Conservation (phyloP, 345 rosid species). For the Hibiscus mutabilis region DNA sequence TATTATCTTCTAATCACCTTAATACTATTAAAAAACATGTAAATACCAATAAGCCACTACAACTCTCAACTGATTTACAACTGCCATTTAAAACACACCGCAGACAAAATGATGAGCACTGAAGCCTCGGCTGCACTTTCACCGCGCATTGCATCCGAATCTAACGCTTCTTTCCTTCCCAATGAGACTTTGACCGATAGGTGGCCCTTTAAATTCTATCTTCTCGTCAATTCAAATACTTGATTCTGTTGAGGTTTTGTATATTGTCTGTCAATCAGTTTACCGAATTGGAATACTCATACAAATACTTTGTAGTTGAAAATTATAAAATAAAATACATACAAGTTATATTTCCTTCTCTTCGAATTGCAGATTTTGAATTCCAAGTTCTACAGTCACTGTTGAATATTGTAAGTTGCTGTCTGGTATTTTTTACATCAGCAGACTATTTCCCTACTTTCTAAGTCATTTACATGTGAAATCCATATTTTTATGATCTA, state of each 20-base stretch:
- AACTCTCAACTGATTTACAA: neutral
- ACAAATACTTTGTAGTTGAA: neutral
- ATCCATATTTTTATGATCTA: slow-evolving; percentile 7
- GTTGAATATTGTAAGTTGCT: neutral
- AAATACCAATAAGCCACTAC: neutral
- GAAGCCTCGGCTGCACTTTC: neutral
- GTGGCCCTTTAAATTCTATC: neutral
- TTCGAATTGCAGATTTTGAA: neutral
- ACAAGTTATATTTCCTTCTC: neutral
- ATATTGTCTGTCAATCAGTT: slow-evolving; percentile 10
- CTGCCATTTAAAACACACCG: neutral
- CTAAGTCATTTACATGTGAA: neutral
- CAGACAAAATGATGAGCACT: slow-evolving; percentile 5
- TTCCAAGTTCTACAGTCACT: neutral
- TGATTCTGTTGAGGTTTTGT: neutral
- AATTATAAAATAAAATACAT: no score
- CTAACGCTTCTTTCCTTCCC: neutral
- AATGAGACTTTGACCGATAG: slow-evolving; percentile 11
- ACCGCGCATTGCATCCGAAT: neutral
- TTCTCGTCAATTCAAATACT: neutral
- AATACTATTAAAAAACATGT: no score
- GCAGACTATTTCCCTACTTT: neutral
- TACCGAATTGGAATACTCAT: neutral
- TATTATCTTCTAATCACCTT: no score
- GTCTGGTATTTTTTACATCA: neutral